Evolutionary conservation across 2,329 filamentous ascomycete species (phyloP), one percentile per base, ranked within the genome.

Genomic region (Zasmidium cellare): DNA sequence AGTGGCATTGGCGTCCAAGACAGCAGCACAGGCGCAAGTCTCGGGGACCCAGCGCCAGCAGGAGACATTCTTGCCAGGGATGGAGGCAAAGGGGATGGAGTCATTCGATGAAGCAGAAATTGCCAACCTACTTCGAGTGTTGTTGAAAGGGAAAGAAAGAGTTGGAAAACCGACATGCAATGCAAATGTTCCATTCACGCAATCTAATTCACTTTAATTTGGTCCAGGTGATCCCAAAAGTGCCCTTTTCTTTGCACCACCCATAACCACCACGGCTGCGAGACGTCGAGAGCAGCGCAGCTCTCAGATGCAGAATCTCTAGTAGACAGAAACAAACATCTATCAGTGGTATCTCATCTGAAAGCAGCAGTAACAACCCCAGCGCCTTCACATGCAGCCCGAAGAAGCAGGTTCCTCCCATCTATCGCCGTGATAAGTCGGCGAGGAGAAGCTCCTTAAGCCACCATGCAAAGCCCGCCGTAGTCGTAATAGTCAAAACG

Each of bases 261-360:
- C 35, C n/a, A n/a, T n/a, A n/a, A n/a, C n/a, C n/a, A n/a, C 7
- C 35, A 18, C 35, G 35, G 35, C 35, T 41, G 35, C 35, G 35
- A 41, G 35, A 28, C 25, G 25, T 28, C 5, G 14, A 47, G 51
- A 18, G 19, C 51, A 14, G 16, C 25, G 23, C 16, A 19, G 53
- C 53, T 56, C 53, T 46, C 53, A 56, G 53, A 56, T 56, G 53
- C 53, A 45, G 28, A 45, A 44, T 41, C 45, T 49, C 45, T 47
- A 47, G 19, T 18, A 47, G 19, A 47, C 45, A 47, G 45, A 47
- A 48, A 55, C 25, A 49, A 20, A 41, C 46, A 55, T 53, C 53
- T 55, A 49, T 49, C 44, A 47, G 45, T 47, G 49, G 55, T 57
- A 57, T 41, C 35, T 57, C 55, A 52, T 57, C 55, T 57, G 55